Evolutionary conservation across 306 rosid species (phyloP).

Genomic region (Sphenostylis stenocarpa): DNA sequence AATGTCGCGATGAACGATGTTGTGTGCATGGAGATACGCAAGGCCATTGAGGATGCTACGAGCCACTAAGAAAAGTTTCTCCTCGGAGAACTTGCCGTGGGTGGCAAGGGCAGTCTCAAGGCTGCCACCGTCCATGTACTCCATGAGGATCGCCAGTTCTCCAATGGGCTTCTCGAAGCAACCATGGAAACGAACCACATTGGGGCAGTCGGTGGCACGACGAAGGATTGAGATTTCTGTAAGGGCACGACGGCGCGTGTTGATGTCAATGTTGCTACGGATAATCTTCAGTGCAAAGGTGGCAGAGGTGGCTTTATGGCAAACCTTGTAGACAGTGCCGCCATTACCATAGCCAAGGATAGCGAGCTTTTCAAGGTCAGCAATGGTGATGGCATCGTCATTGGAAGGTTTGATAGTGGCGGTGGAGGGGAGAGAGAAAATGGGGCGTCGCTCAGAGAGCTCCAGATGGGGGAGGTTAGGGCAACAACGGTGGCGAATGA

Average conservation of each 20-base stretch:
- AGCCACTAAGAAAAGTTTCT: conserved; percentile 47
- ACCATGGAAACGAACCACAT: conserved; percentile 43
- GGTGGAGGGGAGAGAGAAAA: conserved; percentile 19
- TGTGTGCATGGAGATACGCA: conserved; percentile 67
- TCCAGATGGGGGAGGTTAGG: conserved; percentile 37
- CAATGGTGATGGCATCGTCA: conserved; percentile 2
- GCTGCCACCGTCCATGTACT: conserved; percentile 69
- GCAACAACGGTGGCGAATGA: conserved; percentile 58
- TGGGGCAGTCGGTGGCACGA: conserved; percentile 56
- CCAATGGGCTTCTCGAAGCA: conserved; percentile 65
- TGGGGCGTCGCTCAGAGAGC: conserved; percentile 8
- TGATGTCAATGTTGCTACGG: conserved; percentile 46
- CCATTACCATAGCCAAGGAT: conserved; percentile 76
- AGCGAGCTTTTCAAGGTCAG: conserved; percentile 54
- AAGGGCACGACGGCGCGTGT: conserved; percentile 49
- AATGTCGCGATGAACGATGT: conserved; percentile 72
- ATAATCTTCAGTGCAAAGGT: conserved; percentile 59
- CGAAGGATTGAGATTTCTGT: conserved; percentile 66
- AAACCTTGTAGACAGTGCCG: conserved; percentile 69
- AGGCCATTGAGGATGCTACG: conserved; percentile 63
- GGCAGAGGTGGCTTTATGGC: conserved; percentile 46
- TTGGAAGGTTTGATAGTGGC: background rate
- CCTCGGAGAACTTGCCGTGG: conserved; percentile 52
- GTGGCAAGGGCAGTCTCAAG: conserved; percentile 43
- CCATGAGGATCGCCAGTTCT: conserved; percentile 68